Evolutionary conservation across 2,329 filamentous ascomycete species (phyloP).

Genomic region (Metarhizium robertsii): DNA sequence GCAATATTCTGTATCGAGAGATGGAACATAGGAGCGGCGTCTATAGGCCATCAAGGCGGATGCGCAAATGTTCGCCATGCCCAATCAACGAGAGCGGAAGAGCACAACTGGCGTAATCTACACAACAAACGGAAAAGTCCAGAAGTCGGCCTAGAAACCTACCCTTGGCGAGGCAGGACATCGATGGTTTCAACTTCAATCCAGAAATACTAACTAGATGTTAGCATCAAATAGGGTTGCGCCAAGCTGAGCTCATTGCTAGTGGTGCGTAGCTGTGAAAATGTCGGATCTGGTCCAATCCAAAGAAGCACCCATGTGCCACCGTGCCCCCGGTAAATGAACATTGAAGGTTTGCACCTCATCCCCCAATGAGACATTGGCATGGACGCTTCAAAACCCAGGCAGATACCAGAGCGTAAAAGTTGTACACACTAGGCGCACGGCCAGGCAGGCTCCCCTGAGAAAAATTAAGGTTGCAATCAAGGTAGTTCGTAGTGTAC

Average conservation of each 20-base stretch:
- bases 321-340: background rate
- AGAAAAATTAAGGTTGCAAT: background rate
- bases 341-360: background rate
- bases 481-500: no score
- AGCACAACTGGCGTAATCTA: no score
- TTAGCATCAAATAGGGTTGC: background rate
- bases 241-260: background rate
- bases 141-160: no score
- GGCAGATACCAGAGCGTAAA: background rate
- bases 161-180: background rate
- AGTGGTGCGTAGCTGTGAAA: background rate
- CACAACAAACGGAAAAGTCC: no score
- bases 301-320: background rate
- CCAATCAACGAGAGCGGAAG: no score
- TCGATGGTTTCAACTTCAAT: background rate
- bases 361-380: background rate
- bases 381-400: background rate
- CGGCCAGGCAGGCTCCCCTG: no score
- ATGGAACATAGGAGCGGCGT: no score
- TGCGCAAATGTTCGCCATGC: no score
- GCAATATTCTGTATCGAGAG: no score
- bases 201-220: background rate
- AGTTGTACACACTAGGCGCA: background rate
- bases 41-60: no score
- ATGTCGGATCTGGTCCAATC: background rate